Evolutionary conservation across 2,329 filamentous ascomycete species (phyloP).

Genomic region (Verticillium isaacii): DNA sequence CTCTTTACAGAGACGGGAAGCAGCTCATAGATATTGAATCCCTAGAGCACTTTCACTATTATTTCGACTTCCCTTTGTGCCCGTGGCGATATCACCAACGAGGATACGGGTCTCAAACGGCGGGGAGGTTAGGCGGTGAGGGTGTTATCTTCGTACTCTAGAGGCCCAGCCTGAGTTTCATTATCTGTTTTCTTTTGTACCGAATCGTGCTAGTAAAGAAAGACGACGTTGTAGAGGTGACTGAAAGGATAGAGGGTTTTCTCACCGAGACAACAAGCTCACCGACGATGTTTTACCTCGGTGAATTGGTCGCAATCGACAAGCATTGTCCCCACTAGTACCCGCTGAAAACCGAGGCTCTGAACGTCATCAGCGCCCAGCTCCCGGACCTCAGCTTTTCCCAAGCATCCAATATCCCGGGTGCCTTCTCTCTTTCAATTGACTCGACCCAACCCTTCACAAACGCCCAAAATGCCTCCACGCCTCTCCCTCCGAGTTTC

Average conservation of each 20-base stretch:
- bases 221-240: too few species aligned
- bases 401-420: background rate
- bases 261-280: background rate
- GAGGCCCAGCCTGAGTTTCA: too few species aligned
- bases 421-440: background rate
- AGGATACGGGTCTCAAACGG: too few species aligned
- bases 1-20: background rate
- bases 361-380: background rate
- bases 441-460: background rate
- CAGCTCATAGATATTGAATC: too few species aligned
- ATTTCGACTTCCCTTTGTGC: background rate
- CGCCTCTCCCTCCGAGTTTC: conserved; percentile 17
- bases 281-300: background rate
- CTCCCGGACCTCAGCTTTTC: background rate
- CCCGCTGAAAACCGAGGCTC: background rate
- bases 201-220: too few species aligned
- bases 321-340: background rate
- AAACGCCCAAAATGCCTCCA: conserved; percentile 25
- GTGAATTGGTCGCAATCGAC: background rate
- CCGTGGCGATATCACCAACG: background rate
- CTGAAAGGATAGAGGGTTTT: too few species aligned
- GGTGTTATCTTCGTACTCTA: too few species aligned
- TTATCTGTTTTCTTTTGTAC: too few species aligned
- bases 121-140: too few species aligned
- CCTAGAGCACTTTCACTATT: too few species aligned